Conservation (phyloP, 129 eudicot species). For the Chrysanthemum seticuspe region DNA sequence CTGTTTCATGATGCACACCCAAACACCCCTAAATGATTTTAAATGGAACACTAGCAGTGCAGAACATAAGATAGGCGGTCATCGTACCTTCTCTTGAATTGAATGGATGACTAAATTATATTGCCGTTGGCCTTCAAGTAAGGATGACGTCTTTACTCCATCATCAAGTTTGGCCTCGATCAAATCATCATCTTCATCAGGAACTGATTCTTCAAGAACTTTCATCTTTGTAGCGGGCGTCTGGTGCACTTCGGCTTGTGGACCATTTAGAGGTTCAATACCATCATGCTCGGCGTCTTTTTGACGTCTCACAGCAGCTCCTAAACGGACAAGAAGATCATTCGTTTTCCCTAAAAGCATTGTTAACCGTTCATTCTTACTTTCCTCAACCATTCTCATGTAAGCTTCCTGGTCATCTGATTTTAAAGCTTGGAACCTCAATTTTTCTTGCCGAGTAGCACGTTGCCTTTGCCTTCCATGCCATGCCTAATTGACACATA, state of each 20-base stretch:
- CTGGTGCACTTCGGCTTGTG: conserved; percentile 48
- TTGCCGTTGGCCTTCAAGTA: conserved; percentile 95
- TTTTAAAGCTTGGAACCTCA: conserved; percentile 94
- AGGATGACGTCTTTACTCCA: conserved; percentile 61
- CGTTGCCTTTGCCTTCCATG: conserved; percentile 98
- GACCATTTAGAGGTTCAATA: conserved; percentile 67
- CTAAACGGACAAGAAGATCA: conserved; percentile 87
- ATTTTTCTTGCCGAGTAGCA: conserved; percentile 85
- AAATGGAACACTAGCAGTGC: too few relatives aligned
- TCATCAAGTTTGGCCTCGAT: conserved; percentile 34
- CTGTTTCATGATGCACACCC: too few relatives aligned
- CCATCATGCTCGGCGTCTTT: conserved; percentile 88
- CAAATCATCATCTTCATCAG: conserved; percentile 54
- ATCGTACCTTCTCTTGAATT: conserved; percentile 78
- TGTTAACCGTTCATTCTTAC: conserved; percentile 92
- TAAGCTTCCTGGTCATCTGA: conserved; percentile 98
- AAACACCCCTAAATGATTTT: conserved; percentile 4
- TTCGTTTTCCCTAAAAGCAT: conserved; percentile 97
- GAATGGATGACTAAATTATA: conserved; percentile 93
- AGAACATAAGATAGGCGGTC: too few relatives aligned
- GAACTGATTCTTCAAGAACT: conserved; percentile 33
- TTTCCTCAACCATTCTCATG: conserved; percentile 99
- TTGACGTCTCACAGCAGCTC: conserved; percentile 99
- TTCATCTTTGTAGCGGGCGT: conserved; percentile 38
- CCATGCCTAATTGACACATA: conserved; percentile 66